Base-by-base conservation (phyloP, 345 rosid genomes). In the Hibiscus tridactylites region DNA sequence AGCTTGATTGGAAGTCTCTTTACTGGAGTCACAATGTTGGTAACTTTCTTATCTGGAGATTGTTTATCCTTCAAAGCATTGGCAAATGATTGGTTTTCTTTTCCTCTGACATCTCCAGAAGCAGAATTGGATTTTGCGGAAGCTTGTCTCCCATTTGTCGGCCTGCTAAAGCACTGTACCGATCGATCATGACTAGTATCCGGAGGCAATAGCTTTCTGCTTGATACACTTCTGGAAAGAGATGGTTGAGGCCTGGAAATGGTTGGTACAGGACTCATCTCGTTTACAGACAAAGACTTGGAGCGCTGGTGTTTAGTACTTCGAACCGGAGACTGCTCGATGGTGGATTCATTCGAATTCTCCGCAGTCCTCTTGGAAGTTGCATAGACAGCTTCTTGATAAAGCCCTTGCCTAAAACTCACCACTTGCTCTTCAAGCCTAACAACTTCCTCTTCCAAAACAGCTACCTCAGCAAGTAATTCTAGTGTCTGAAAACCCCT, bases 381-480 rank as follows among this genome's bases (percentile, higher is more conserved):
- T 54, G 69, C 80, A 80, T 78, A 86, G 28, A 85, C 88, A 68
- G 97, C 97, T 83, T 93, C 96, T 73, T 87, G 90, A 78, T 90
- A 94, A 9, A 95, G 81, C 61, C 90, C 93, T 81, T 95, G 97
- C 71, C 97, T 85, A 73, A 89, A 92, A 80, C 85, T 90, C 42
- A 92, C 96, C 16, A 92, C 91, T 82, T 88, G 90, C 65, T 95
- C 99, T 82, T 95, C 99, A 15, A 95, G 89, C 77, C 97, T 85
- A 71, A 87, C 98, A 10, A 95, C 90, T 81, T 95, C 99, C 77
- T 95, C 99, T 78, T 95, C 99, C 79, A 95, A 79, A 61, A 95
- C 98, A 71, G 99, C 99, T 61, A 95, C 98, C 82, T 95, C 99
- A 72, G 99, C 99, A 26, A 95, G 92, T 65, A 95, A 92, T 86